These are phyloP conservation scores for Tylopilus sp. DNA, from an alignment of 1,284 basidiomycete genomes.

Conservation along the genomic window DNA sequence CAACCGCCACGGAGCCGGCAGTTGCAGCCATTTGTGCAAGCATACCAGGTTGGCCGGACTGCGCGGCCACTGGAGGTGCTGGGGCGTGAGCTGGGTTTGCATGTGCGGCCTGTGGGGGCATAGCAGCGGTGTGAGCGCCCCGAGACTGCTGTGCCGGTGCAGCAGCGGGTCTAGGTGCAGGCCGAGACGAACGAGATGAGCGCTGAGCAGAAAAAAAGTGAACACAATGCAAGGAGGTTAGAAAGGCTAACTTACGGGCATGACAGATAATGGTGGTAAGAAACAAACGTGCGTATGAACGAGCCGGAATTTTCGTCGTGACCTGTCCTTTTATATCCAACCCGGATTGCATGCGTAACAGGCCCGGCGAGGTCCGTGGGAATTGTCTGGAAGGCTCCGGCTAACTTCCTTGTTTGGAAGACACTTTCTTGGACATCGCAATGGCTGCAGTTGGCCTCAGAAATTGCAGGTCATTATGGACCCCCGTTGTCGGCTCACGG, in stretches of 20 bases:
- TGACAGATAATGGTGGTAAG: constrained; percentile 46
- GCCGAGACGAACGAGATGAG: constrained; percentile 70
- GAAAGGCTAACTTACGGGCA: constrained; percentile 67
- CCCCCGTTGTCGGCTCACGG: constrained; percentile 16
- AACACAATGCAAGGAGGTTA: constrained; percentile 11
- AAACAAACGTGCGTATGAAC: constrained; percentile 21
- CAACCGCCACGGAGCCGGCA: constrained; percentile 88
- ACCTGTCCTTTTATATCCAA: constrained; percentile 32
- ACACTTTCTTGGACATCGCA: background rate
- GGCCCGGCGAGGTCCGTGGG: constrained; percentile 32
- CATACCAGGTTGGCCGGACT: constrained; percentile 68
- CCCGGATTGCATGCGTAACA: constrained; percentile 28
- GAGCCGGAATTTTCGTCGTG: constrained; percentile 22
- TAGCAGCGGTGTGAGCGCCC: constrained; percentile 41
- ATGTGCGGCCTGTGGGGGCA: constrained; percentile 48
- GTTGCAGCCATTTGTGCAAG: constrained; percentile 89
- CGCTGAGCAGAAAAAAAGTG: constrained; percentile 51
- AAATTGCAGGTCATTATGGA: constrained; percentile 16
- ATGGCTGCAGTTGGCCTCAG: constrained; percentile 27
- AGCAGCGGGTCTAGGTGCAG: constrained; percentile 65
- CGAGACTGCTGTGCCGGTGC: constrained; percentile 48
- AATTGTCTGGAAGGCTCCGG: constrained; percentile 18
- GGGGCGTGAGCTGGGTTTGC: constrained; percentile 57
- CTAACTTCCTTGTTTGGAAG: constrained; percentile 8
- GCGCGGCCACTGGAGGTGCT: constrained; percentile 45